Evolutionary conservation across 2,329 filamentous ascomycete genomes (phyloP), one percentile per base, ranked within the genome.

Genomic region (Teratosphaeria pseudoeucalypti): DNA sequence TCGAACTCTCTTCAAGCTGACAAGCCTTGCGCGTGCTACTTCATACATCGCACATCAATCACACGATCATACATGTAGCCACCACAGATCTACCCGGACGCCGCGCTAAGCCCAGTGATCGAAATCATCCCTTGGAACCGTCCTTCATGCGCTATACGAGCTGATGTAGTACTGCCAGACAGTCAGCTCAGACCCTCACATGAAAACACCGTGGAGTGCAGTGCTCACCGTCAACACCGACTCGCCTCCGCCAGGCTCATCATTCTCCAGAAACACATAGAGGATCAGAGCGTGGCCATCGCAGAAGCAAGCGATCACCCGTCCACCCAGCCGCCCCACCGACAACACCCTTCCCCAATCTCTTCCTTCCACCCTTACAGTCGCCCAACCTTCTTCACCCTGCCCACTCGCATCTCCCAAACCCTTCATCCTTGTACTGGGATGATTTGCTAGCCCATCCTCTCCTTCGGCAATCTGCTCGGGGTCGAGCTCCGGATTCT

Each of bases 341-440:
- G 90, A 95, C 65, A 99, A 79, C n/a, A 97, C 92, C 65, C 84
- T 85, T 34, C 90, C 90, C 92, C 94, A 97, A 72, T 99, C 94
- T 72, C 85, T 88, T 37, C 91, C 94, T 75, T 97, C 94, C 27
- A 97, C 91, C 57, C 89, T 82, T 39, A 97, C 92, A 27, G 84
- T 90, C 1, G 91, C 90, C 90, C 92, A 97, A 54, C 85, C 85
- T 62, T 90, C 85, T 14, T 91, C 89, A 14, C 89, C 89, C 23
- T 84, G 85, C 57, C 85, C 81, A 61, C 80, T 77, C 0, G 79
- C 76, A 52, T 75, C 77, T 5, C 79, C 79, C 0, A 83, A 66
- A 57, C 75, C 82, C 66, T 84, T 85, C 80, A 95, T 92, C 61
- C 79, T 81, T 57, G 90, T 90, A 72, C 87, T 92, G 0, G 92